These are phyloP conservation scores for Tetrahymena malaccensis DNA, from an alignment of 73 alveolate genomes.

Conservation along the genomic window DNA sequence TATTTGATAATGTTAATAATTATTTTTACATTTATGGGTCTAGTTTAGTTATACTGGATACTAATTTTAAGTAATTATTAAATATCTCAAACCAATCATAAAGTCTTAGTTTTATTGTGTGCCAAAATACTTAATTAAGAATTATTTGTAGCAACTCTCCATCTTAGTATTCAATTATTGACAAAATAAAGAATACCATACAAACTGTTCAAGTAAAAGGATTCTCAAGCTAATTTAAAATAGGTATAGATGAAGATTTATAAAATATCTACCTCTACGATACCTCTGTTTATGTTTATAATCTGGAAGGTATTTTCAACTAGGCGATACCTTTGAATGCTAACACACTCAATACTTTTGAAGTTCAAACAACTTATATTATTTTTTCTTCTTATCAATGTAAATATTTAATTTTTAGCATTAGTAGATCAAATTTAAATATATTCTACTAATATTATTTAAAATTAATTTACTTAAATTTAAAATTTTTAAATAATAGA, in stretches of 20 bases:
- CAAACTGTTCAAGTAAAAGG: neutral
- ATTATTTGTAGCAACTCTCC: neutral
- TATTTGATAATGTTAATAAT: neutral
- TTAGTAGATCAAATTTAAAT: no score
- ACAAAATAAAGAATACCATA: neutral
- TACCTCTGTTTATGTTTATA: neutral
- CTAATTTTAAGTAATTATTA: neutral
- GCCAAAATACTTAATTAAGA: neutral
- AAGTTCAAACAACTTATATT: neutral
- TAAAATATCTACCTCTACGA: neutral
- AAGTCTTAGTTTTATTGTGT: neutral
- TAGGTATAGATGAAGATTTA: neutral
- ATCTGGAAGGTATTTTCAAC: neutral
- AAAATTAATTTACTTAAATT: no score
- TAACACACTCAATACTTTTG: neutral
- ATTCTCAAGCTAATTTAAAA: neutral
- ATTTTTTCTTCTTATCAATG: neutral
- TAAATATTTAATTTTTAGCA: neutral
- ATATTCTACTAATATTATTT: no score
- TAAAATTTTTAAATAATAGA: no score
- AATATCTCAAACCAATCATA: neutral
- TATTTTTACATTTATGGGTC: neutral
- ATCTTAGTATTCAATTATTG: neutral
- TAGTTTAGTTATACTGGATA: neutral
- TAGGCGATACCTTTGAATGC: neutral